These are phyloP conservation scores for Zea luxurians DNA, from an alignment of 176 grass and related monocot species.

Conservation along the genomic window DNA sequence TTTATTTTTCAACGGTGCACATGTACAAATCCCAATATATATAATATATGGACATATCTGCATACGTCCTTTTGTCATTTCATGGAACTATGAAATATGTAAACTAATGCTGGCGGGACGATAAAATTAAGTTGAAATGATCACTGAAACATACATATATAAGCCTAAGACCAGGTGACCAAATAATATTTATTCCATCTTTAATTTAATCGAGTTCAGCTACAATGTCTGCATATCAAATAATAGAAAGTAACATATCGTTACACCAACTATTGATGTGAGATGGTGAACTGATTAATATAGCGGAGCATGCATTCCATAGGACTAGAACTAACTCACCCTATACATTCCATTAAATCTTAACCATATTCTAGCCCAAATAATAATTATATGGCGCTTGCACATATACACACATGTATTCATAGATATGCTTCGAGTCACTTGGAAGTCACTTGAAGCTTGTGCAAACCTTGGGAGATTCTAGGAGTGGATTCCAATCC, in stretches of 20 bases:
- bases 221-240: conserved; percentile 18
- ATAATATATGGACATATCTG: not conserved
- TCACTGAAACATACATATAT: not conserved
- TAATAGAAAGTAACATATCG: conserved; percentile 29
- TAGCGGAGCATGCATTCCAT: conserved; percentile 30
- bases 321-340: conserved; percentile 31
- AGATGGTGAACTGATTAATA: conserved; percentile 28
- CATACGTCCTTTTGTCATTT: not conserved
- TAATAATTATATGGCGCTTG: conserved; percentile 35
- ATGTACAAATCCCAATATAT: not conserved
- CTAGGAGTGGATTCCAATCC: conserved; percentile 78
- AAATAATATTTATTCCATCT: conserved; percentile 49
- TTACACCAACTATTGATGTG: conserved; percentile 23
- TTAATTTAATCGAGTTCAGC: conserved; percentile 32
- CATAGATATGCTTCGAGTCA: not conserved
- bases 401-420: conserved; percentile 23
- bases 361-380: conserved; percentile 36
- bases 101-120: not conserved
- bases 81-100: not conserved
- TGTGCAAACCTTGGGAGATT: conserved; percentile 66
- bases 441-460: conserved; percentile 60
- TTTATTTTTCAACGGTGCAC: not conserved
- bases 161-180: not conserved
- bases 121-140: not conserved
- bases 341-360: conserved; percentile 28